Evolutionary conservation across 169 alveolate genomes (phyloP).

Genomic region (Amoebophrya sp.): DNA sequence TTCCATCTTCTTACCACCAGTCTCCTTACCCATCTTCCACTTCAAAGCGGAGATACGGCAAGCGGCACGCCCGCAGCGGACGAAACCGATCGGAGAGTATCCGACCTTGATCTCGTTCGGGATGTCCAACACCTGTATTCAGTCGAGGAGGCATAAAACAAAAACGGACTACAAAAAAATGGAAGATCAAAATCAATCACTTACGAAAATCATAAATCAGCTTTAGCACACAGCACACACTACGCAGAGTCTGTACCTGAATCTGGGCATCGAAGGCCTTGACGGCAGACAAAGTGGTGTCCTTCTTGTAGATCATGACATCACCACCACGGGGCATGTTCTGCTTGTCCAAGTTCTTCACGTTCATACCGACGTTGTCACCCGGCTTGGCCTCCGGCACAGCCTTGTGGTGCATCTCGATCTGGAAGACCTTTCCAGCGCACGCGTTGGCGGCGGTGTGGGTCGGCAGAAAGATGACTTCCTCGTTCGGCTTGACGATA

Average conservation of each 20-base stretch:
- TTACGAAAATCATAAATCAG: no score
- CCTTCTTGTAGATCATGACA: conserved; percentile 87
- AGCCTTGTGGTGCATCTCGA: conserved; percentile 96
- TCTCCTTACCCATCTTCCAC: conserved; percentile 41
- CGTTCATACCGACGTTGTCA: conserved; percentile 95
- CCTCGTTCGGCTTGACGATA: conserved; percentile 84
- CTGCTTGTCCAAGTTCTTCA: conserved; percentile 84
- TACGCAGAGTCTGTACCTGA: no score
- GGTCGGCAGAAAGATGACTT: conserved; percentile 79
- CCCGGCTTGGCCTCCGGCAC: conserved; percentile 95
- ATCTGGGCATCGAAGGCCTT: conserved; percentile 86
- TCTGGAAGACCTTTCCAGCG: conserved; percentile 72
- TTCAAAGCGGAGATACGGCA: conserved; percentile 24
- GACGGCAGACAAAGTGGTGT: conserved; percentile 89
- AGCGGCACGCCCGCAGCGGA: conserved; percentile 31
- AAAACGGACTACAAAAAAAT: no score
- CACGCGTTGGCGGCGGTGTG: conserved; percentile 53
- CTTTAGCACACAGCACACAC: no score
- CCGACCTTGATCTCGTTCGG: conserved; percentile 92
- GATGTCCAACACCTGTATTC: conserved; percentile 81
- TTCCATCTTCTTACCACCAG: conserved; percentile 88
- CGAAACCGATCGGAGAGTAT: conserved; percentile 79
- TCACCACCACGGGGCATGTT: conserved; percentile 84
- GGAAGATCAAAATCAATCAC: no score
- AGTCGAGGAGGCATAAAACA: no score